A percentile compares a stretch with the other conserved stretches of the same genome.
phyloP scores from a whole-genome alignment of 208 protist genomes.

The Wallacemonas sp. region DNA sequence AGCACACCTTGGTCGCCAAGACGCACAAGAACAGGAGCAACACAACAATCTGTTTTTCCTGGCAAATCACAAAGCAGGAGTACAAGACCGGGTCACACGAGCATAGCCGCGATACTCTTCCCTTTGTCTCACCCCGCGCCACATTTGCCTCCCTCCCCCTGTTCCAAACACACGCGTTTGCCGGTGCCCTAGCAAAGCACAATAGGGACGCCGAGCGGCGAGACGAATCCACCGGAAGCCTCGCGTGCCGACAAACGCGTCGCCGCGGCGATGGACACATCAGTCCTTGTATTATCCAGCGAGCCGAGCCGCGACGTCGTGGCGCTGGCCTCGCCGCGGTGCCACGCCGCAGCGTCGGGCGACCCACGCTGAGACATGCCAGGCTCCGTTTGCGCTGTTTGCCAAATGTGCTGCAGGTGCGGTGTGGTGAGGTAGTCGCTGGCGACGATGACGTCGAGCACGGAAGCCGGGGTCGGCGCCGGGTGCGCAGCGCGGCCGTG shows the following conservation, averaged over 20 bases:
- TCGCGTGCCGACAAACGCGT: background rate
- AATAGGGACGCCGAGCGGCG: background rate
- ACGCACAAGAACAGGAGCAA: no score
- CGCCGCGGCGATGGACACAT: background rate
- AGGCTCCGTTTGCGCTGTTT: background rate
- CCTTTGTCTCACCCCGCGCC: no score
- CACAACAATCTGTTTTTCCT: no score
- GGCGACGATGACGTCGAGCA: conserved; percentile 3
- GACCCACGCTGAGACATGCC: no score
- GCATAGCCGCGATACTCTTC: no score
- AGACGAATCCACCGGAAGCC: background rate
- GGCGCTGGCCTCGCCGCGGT: background rate
- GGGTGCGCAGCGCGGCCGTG: background rate
- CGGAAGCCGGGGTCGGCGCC: background rate
- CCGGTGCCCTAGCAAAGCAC: background rate
- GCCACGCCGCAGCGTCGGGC: no score
- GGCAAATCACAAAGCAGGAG: no score
- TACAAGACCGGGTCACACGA: no score
- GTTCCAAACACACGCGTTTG: background rate
- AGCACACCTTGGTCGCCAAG: no score
- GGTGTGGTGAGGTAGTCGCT: conserved; percentile 6
- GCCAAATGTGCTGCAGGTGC: conserved; percentile 6
- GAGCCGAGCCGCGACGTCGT: background rate
- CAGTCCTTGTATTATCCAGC: background rate
- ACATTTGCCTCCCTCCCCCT: background rate